Evolutionary conservation across 495 filamentous ascomycete genomes (phyloP), one percentile per base, ranked within the genome.

Genomic region (Xylaria venustula): DNA sequence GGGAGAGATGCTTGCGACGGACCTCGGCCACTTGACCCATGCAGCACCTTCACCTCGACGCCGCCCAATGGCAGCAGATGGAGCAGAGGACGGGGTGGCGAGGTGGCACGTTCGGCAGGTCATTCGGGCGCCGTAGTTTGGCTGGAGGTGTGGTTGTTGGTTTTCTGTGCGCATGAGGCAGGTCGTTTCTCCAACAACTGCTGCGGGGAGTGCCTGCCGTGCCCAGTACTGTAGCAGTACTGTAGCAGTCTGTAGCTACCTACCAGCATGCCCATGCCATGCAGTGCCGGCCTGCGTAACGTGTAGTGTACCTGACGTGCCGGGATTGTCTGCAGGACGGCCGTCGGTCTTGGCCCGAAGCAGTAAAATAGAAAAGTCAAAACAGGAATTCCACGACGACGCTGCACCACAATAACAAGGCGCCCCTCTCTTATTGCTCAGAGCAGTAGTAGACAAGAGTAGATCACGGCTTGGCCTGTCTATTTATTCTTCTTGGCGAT

Each of bases 141-240:
- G 32, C 44, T 8, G 28, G 40, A 45, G 34, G 45, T 20, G 55
- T 14, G 12, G 40, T 22, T n/a, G n/a, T n/a, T n/a, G n/a, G n/a
- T n/a, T n/a, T 23, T 46, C 36, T 23, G 26, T 54, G 44, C 46
- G 25, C 50, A 54, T 54, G 37, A 23, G 54, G 54, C 41, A 48
- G 54, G 42, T 57, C 30, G 20, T 36, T 48, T 57, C 42, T 48
- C 54, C 53, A 55, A 55, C 40, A 20, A 23, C 53, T 19, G 40
- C 53, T 55, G 53, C 53, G 53, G 53, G 52, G 52, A 44, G 37
- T 54, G n/a, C n/a, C n/a, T n/a, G n/a, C n/a, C n/a, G n/a, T n/a
- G n/a, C n/a, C n/a, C n/a, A n/a, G n/a, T n/a, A n/a, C n/a, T n/a
- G n/a, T n/a, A n/a, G n/a, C n/a, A n/a, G n/a, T n/a, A n/a, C n/a